Percentiles rank a stretch among this genome's conserved stretches.
These are phyloP conservation scores for Fistulinella staudtii DNA, from an alignment of 1,284 basidiomycete species.

Conservation along the genomic window DNA sequence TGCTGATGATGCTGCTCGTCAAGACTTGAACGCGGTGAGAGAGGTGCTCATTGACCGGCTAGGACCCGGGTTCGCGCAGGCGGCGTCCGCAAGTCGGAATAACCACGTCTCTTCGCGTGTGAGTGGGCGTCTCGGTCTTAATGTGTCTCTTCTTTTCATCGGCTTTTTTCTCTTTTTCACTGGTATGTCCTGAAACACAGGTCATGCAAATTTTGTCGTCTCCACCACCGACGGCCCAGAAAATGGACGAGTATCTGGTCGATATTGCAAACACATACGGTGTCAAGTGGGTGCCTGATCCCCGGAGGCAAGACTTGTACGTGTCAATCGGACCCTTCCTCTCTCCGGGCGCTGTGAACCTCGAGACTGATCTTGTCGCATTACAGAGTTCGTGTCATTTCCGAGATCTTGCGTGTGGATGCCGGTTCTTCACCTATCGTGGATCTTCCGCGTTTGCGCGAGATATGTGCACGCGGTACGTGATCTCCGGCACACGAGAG, in stretches of 20 bases:
- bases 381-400: constrained; percentile 48
- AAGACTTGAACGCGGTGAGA: constrained; percentile 57
- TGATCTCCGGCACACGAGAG: constrained; percentile 1
- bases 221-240: constrained; percentile 50
- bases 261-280: constrained; percentile 50
- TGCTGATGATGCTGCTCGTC: background rate
- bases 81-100: constrained; percentile 50
- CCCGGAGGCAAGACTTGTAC: constrained; percentile 58
- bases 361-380: background rate
- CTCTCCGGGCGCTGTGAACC: background rate
- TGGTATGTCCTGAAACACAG: constrained; percentile 26
- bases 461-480: constrained; percentile 56
- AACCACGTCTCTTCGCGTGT: constrained; percentile 54
- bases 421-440: constrained; percentile 46
- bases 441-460: constrained; percentile 52
- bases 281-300: constrained; percentile 62
- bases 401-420: constrained; percentile 50
- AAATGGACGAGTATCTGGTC: constrained; percentile 53
- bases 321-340: constrained; percentile 20
- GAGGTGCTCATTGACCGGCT: constrained; percentile 53
- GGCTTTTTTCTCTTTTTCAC: too few relatives aligned
- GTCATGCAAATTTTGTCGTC: constrained; percentile 49
- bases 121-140: constrained; percentile 17
- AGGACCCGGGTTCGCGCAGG: constrained; percentile 53
- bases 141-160: background rate